Base-by-base conservation (phyloP, 768 basidiomycete genomes). In the Scleroderma citrinum region DNA sequence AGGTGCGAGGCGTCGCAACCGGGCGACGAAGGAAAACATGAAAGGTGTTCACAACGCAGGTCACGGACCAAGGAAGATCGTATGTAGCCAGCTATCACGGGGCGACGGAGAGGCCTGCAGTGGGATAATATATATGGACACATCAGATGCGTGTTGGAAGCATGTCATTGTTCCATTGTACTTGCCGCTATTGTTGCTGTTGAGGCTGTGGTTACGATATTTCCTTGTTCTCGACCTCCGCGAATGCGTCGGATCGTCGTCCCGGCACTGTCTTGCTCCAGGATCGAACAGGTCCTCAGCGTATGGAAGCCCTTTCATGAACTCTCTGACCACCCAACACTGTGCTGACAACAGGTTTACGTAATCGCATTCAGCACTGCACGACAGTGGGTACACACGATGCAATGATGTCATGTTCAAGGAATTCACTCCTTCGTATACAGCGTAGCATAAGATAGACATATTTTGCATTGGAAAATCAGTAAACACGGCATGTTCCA, bases 21-120 rank as follows among this genome's bases (percentile, higher is more conserved):
- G 62, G 86, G 85, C 85, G 84, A 86, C 80, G 59, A 66, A 65
- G 66, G 72, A 76, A 65, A 77, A 68, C 83, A 86, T 85, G 71
- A 67, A 70, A 67, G 68, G 64, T 46, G 59, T 53, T 53, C 42
- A 52, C 49, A 53, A n/a, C n/a, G 52, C 56, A 57, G 51, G 47
- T 43, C 26, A 43, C 38, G 49, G 53, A 45, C 21, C 23, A 48
- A 52, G 51, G 41, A 47, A 53, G 52, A 56, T 29, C 26, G 26
- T 53, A 60, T 59, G 59, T 53, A 50, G 51, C 57, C 64, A 65
- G 59, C 57, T 47, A 67, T 63, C 61, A 56, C 57, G 21, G 39
- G 48, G 53, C 44, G 56, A 44, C 48, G 21, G 41, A 34, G n/a
- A 29, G n/a, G 39, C 49, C 44, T 51, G 37, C 20, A 48, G 41